Evolutionary conservation across 2,329 filamentous ascomycete genomes (phyloP), one percentile per base, ranked within the genome.

Genomic region (Penicillium hordei): DNA sequence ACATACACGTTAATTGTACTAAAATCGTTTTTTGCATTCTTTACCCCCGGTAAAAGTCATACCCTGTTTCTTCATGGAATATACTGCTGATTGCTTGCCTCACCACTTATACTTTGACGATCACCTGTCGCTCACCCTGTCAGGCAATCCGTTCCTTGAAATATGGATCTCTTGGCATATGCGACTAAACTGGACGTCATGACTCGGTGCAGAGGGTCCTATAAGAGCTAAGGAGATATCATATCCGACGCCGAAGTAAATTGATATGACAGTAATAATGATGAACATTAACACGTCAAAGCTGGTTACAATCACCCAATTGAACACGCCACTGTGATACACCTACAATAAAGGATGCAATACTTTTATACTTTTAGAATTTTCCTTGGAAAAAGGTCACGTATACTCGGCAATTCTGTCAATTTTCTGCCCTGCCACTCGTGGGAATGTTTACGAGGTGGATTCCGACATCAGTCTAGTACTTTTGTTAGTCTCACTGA

Each of bases 21-120:
- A 23, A 8, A 52, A 43, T 43, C 2, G 17, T 38, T 31, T 38
- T 38, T 34, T 13, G n/a, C 27, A 33, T 31, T 21, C 9, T 50
- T 31, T 44, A 39, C 15, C 17, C 12, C 39, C 56, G 51, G 57
- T 45, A 58, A 53, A 61, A 60, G 31, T 45, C 29, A 63, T 58
- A 56, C 13, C 61, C 57, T 60, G 29, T 25, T 27, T 15, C 27
- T 27, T 25, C 19, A 31, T 9, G 1, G 12, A 25, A 4, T 25
- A 5, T 44, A 9, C 21, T 25, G 40, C 48, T 27, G 34, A 55
- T 55, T 49, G 19, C 52, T 48, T 43, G 48, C 52, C 48, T 53
- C 29, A 33, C 36, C n/a, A 21, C 8, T 13, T 50, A 53, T 48
- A 50, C 33, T 29, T 40, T 46, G 52, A 17, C 19, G 49, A 59